Conservation (phyloP, 352 stramenopile genomes). For the Phytophthora sp. region DNA sequence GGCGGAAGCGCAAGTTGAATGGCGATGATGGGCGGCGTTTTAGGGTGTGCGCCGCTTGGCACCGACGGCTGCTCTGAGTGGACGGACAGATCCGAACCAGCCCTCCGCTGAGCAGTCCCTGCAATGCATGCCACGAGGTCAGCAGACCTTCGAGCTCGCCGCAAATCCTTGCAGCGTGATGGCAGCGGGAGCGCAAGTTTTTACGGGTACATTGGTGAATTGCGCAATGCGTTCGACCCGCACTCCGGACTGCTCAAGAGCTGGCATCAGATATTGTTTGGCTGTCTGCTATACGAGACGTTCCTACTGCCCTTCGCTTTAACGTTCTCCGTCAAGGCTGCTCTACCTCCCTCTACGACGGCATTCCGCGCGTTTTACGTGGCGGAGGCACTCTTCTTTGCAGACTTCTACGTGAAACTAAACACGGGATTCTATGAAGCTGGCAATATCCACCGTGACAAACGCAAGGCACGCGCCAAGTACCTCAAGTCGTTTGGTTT, state of each 20-base stretch:
- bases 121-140: not conserved
- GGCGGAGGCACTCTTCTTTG: constrained; percentile 48
- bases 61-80: not conserved
- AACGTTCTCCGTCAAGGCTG: constrained; percentile 15
- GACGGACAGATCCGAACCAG: not conserved
- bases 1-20: not conserved
- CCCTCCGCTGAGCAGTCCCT: not conserved
- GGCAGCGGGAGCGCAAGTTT: constrained; percentile 11
- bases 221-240: constrained; percentile 58
- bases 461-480: constrained; percentile 36
- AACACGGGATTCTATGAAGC: constrained; percentile 68
- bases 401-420: constrained; percentile 62
- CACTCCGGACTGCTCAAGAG: constrained; percentile 47
- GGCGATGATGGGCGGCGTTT: not conserved
- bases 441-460: constrained; percentile 54
- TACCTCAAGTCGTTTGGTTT: constrained; percentile 54
- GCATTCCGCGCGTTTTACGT: constrained; percentile 39
- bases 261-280: constrained; percentile 57
- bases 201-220: constrained; percentile 23
- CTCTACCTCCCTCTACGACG: constrained; percentile 11
- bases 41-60: not conserved
- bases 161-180: not conserved
- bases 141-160: not conserved
- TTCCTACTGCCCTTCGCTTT: constrained; percentile 56
- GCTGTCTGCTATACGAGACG: constrained; percentile 51